Base-by-base conservation (phyloP, 208 protist genomes). In the Paratrypanosoma confusum region DNA sequence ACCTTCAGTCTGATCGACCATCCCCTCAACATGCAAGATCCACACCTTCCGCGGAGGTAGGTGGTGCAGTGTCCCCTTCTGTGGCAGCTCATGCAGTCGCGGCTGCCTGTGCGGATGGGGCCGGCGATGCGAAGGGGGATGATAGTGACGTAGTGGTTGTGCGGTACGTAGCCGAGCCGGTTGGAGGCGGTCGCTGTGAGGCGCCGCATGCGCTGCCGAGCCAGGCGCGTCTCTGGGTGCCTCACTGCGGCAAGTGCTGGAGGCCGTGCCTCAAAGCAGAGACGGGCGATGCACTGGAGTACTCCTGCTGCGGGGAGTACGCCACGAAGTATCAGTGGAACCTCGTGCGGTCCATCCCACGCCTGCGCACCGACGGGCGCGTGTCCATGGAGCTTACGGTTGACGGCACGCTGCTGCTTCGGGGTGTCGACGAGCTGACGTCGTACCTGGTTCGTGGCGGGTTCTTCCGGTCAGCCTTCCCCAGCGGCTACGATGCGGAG, bases 371-470 rank as follows among this genome's bases (percentile, higher is more conserved):
- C 0, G 27, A 35, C 13, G 28, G 49, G 3, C 4, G n/a, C 2
- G 61, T 88, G 16, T 63, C 65, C 22, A 72, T 93, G 62, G 79
- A 93, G 67, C 57, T 93, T 35, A 80, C 68, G 11, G 45, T 54
- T 0, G 83, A 93, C 42, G 77, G 62, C 35, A 93, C 83, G 7
- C 39, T 78, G 18, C 25, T 93, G 44, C 57, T 93, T 23, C 49
- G 58, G 26, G 78, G 80, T 3, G 74, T 80, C 7, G 83, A 89
- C 43, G 64, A 55, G 16, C 55, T 73, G 37, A 59, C 83, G 0
- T 51, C 76, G 13, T 80, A 93, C 43, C 55, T 86, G 11, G 52
- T 51, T 34, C 72, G 83, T 8, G 79, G 77, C 7, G 83, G 79
- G 29, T 93, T 89, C 41, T 68, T 57, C 11, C 79, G 82, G 29